phyloP scores from a whole-genome alignment of 164 flowering plant species.

The Vitis amurensis region DNA sequence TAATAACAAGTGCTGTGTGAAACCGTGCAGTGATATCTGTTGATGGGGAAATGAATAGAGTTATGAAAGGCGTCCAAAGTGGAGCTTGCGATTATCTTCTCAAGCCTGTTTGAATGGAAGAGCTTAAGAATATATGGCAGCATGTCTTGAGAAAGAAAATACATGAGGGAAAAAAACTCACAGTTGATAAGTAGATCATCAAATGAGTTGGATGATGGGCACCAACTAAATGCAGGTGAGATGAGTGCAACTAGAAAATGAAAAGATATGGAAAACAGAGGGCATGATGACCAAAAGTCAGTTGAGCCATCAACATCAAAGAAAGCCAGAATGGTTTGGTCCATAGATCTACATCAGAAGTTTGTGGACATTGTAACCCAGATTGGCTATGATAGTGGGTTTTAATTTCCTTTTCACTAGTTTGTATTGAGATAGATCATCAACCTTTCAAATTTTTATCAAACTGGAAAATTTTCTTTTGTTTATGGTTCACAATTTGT shows the following conservation, averaged over 20 bases:
- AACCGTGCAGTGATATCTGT: slow-evolving; percentile 29
- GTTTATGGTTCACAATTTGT: background rate
- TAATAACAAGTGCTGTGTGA: background rate
- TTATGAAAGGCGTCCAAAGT: slow-evolving; percentile 25
- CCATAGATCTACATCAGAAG: slow-evolving; percentile 1
- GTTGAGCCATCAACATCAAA: slow-evolving; percentile 7
- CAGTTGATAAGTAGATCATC: too few relatives aligned
- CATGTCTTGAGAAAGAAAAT: too few relatives aligned
- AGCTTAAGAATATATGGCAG: slow-evolving; percentile 32
- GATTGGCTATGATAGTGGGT: slow-evolving; percentile 2
- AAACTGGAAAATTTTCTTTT: background rate
- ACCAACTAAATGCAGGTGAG: background rate
- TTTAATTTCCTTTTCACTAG: too few relatives aligned
- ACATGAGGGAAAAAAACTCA: too few relatives aligned
- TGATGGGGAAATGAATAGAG: slow-evolving; percentile 15
- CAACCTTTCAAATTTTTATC: background rate
- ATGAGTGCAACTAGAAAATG: slow-evolving; percentile 1
- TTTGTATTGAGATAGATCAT: background rate
- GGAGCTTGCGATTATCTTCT: slow-evolving; percentile 39
- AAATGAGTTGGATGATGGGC: background rate
- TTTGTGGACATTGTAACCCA: background rate
- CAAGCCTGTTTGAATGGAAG: slow-evolving; percentile 33
- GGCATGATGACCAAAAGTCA: slow-evolving; percentile 4
- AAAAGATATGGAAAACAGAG: slow-evolving; percentile 10
- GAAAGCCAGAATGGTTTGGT: slow-evolving; percentile 2